A percentile compares a stretch with the other conserved stretches of the same genome.
Evolutionary conservation across 2,329 filamentous ascomycete genomes (phyloP).

Genomic region (Hypoxylon sp.): DNA sequence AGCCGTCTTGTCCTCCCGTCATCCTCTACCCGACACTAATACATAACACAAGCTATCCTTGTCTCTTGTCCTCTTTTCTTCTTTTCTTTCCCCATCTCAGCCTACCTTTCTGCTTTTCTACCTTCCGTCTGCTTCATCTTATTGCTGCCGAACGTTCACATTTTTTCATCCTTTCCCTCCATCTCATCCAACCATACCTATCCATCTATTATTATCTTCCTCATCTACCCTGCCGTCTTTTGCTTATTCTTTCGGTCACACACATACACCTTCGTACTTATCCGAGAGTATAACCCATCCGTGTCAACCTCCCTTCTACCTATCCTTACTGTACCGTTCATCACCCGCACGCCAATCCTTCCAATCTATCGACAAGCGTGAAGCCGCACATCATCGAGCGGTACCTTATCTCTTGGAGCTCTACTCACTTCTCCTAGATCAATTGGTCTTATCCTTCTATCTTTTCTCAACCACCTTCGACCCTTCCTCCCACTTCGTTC

Average conservation of each 20-base stretch:
- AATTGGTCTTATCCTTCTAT: conserved; percentile 34
- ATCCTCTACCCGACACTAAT: conserved; percentile 21
- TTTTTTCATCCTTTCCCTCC: conserved; percentile 34
- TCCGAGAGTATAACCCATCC: conserved; percentile 3
- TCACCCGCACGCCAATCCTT: conserved; percentile 11
- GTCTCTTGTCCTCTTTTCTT: conserved; percentile 32
- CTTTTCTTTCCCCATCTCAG: conserved; percentile 35
- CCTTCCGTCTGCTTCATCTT: too few species aligned
- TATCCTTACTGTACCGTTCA: too few species aligned
- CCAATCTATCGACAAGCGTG: conserved; percentile 12
- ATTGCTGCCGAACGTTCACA: conserved; percentile 7
- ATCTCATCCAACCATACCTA: conserved; percentile 44
- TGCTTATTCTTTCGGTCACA: conserved; percentile 21
- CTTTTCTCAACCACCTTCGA: conserved; percentile 22
- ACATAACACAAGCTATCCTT: conserved; percentile 41
- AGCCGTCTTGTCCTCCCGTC: conserved; percentile 23
- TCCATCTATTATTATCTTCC: conserved; percentile 39
- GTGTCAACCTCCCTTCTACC: conserved; percentile 12
- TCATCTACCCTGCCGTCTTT: conserved; percentile 35
- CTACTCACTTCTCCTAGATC: conserved; percentile 39
- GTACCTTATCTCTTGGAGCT: conserved; percentile 27
- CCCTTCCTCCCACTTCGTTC: conserved; percentile 14
- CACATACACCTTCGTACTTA: conserved; percentile 9
- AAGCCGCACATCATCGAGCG: conserved; percentile 8
- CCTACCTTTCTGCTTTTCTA: conserved; percentile 36